phyloP scores from a whole-genome alignment of 805 yeast genomes.

The Starmerella potacharoeniae region DNA sequence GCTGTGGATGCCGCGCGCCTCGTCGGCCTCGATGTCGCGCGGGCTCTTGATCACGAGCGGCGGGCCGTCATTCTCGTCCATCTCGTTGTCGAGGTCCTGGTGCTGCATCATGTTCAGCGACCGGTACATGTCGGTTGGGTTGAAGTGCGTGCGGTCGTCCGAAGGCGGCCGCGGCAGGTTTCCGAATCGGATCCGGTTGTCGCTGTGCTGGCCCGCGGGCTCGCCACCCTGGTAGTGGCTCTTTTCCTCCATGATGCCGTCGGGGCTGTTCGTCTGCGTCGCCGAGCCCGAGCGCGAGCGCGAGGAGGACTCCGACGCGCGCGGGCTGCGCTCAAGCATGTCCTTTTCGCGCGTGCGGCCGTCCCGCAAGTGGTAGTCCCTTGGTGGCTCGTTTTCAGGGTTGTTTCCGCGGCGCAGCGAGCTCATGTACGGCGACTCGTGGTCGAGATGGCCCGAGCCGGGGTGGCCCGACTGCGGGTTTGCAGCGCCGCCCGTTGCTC shows the following conservation, averaged over 20 bases:
- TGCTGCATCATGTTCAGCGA: conserved; percentile 69
- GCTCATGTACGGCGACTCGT: neutral
- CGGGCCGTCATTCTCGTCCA: conserved; percentile 54
- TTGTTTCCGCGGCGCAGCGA: neutral
- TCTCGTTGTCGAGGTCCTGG: conserved; percentile 17
- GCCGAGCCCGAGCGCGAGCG: neutral
- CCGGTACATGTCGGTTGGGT: conserved; percentile 73
- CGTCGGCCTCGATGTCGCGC: conserved; percentile 44
- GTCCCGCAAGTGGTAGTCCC: neutral
- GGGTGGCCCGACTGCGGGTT: too few relatives aligned
- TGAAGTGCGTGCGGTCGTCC: conserved; percentile 23
- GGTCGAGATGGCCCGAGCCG: neutral
- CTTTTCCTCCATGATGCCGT: neutral
- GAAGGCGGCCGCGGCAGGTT: conserved; percentile 38
- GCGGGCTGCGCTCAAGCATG: too few relatives aligned
- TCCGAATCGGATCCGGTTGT: conserved; percentile 42
- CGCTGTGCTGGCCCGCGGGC: neutral
- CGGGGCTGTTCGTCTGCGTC: neutral
- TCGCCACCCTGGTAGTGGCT: neutral
- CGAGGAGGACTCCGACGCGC: neutral
- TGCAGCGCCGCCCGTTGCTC: neutral
- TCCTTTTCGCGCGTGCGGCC: too few relatives aligned
- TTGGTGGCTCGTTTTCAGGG: neutral
- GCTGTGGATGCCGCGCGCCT: conserved; percentile 21
- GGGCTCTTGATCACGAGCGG: conserved; percentile 72